Evolutionary conservation across 805 yeast genomes (phyloP).

Genomic region (Kodamaea lidongshanica): DNA sequence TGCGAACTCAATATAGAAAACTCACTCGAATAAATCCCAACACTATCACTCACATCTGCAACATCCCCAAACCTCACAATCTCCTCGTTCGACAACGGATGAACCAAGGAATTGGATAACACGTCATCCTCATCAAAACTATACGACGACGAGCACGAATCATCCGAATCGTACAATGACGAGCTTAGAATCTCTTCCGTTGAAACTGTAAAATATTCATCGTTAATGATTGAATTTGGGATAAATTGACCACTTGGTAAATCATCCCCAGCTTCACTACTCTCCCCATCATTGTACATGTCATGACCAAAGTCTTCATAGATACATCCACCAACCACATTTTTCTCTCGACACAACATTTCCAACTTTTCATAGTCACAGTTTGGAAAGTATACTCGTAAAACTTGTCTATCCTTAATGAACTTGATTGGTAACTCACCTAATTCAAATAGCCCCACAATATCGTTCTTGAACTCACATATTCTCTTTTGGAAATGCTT

Average conservation of each 20-base stretch:
- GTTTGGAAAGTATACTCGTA: constrained; percentile 67
- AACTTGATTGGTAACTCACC: constrained; percentile 63
- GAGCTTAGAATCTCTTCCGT: constrained; percentile 19
- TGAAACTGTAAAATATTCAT: constrained; percentile 5
- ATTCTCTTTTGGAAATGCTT: constrained; percentile 36
- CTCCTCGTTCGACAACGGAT: constrained; percentile 19
- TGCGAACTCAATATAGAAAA: too few relatives aligned
- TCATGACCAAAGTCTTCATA: constrained; percentile 22
- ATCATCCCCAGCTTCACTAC: constrained; percentile 10
- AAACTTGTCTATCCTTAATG: constrained; percentile 29
- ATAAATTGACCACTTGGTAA: constrained; percentile 1
- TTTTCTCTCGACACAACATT: constrained; percentile 49
- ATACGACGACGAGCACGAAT: constrained; percentile 13
- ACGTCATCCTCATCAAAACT: constrained; percentile 14
- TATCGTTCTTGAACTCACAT: constrained; percentile 38
- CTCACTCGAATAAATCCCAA: too few relatives aligned
- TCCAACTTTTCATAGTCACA: constrained; percentile 56
- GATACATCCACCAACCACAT: constrained; percentile 53
- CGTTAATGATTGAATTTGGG: constrained; percentile 1
- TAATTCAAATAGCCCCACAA: constrained; percentile 44
- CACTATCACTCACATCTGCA: too few relatives aligned
- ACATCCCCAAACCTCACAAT: constrained; percentile 12
- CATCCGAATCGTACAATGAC: constrained; percentile 11
- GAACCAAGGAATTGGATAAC: constrained; percentile 10
- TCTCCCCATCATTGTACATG: constrained; percentile 3